Conservation (phyloP, 2,329 filamentous ascomycete species). For the Trichoderma koningiopsis region DNA sequence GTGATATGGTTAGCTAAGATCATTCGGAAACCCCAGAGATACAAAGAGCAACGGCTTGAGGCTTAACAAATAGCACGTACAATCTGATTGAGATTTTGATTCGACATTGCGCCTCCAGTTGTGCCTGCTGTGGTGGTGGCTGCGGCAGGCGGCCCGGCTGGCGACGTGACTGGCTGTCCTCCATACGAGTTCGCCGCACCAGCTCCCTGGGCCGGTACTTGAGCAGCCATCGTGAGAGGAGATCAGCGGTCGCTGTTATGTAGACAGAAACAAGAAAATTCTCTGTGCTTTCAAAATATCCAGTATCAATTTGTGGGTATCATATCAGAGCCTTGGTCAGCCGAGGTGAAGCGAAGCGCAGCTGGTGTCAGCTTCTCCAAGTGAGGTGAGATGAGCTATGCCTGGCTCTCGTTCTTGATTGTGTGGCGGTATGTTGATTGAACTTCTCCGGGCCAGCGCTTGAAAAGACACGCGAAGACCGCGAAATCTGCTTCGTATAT, state of each 20-base stretch:
- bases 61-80: slow-evolving; percentile 58
- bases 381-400: not conserved
- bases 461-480: not conserved
- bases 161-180: slow-evolving; percentile 40
- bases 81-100: slow-evolving; percentile 93
- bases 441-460: too few relatives aligned
- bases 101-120: slow-evolving; percentile 59
- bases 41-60: slow-evolving; percentile 11
- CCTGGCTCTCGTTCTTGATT: not conserved
- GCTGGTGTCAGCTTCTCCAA: not conserved
- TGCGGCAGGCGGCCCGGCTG: slow-evolving; percentile 37
- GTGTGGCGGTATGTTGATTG: slow-evolving; percentile 6
- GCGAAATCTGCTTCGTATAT: not conserved
- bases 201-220: slow-evolving; percentile 36
- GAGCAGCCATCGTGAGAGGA: slow-evolving; percentile 39
- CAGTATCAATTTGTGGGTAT: not conserved
- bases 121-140: slow-evolving; percentile 36
- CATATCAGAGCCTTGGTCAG: not conserved
- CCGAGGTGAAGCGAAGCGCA: not conserved
- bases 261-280: not conserved
- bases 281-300: not conserved
- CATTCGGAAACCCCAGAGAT: not conserved
- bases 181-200: slow-evolving; percentile 38
- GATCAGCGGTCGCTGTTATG: not conserved
- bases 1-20: slow-evolving; percentile 25